phyloP scores from a whole-genome alignment of 345 rosid genomes.

The Erucastrum elatum region DNA sequence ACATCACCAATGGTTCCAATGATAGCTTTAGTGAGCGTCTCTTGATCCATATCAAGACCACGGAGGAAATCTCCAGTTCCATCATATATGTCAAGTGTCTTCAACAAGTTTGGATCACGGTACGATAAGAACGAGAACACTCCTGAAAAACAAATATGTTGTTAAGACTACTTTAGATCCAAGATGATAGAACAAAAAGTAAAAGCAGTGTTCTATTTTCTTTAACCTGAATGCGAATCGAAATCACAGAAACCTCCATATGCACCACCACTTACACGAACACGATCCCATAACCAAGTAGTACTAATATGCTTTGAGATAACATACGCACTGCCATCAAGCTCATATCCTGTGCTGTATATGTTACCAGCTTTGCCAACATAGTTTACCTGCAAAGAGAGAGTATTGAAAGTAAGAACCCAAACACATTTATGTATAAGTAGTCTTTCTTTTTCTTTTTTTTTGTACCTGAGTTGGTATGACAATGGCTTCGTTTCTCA shows the following conservation, averaged over 20 bases:
- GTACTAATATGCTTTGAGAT: conserved; percentile 84
- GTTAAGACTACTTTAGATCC: background rate
- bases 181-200: background rate
- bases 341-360: conserved; percentile 74
- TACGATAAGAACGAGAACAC: conserved; percentile 85
- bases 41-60: conserved; percentile 78
- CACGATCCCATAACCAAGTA: conserved; percentile 98
- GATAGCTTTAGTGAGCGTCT: conserved; percentile 83
- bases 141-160: conserved; percentile 39
- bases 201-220: background rate
- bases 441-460: background rate
- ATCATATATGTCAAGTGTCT: conserved; percentile 86
- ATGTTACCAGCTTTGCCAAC: conserved; percentile 93
- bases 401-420: background rate
- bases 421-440: too few species aligned
- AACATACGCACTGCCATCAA: conserved; percentile 87
- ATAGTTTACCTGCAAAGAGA: conserved; percentile 74
- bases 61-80: conserved; percentile 85
- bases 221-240: conserved; percentile 86
- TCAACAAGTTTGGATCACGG: conserved; percentile 89
- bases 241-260: conserved; percentile 97
- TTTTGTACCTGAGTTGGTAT: conserved; percentile 84
- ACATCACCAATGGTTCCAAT: conserved; percentile 96
- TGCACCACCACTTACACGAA: conserved; percentile 97
- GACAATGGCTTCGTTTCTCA: conserved; percentile 82